Conservation (phyloP, 2,329 filamentous ascomycete genomes). For the Chrysosporium queenslandicum region DNA sequence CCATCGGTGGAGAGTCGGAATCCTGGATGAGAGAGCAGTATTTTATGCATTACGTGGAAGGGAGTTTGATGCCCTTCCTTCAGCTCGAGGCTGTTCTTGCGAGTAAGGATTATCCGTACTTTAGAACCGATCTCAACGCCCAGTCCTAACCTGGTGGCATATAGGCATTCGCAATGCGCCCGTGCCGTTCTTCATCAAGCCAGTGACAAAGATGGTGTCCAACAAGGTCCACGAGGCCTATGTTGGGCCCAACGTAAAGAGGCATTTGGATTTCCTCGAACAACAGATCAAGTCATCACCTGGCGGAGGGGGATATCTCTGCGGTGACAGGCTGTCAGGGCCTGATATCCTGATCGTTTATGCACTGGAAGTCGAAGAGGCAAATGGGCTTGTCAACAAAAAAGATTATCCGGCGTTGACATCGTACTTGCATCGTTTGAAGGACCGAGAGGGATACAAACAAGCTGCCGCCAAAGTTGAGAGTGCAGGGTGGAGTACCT, state of each 20-base stretch:
- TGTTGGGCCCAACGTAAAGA: constrained; percentile 33
- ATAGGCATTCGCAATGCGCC: constrained; percentile 42
- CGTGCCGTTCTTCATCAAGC: constrained; percentile 60
- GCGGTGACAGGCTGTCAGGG: constrained; percentile 36
- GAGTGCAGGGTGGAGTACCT: constrained; percentile 20
- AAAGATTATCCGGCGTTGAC: constrained; percentile 29
- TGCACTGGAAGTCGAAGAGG: constrained; percentile 33
- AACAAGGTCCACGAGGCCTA: constrained; percentile 34
- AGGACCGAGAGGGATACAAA: constrained; percentile 25
- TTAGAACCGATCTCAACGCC: not conserved
- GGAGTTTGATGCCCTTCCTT: constrained; percentile 65
- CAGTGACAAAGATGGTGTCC: constrained; percentile 49
- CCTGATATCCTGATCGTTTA: constrained; percentile 43
- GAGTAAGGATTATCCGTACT: constrained; percentile 32
- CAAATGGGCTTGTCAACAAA: constrained; percentile 26
- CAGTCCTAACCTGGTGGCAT: not conserved
- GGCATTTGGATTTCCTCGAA: constrained; percentile 39
- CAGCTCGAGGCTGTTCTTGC: constrained; percentile 54
- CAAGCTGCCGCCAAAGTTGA: constrained; percentile 18
- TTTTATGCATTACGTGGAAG: constrained; percentile 76
- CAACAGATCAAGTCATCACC: constrained; percentile 37
- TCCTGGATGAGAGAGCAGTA: constrained; percentile 54
- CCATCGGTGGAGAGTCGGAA: constrained; percentile 50
- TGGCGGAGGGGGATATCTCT: constrained; percentile 31
- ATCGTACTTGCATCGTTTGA: constrained; percentile 24